These are phyloP conservation scores for Aeschynomene evenia DNA, from an alignment of 306 rosid genomes.

Conservation along the genomic window DNA sequence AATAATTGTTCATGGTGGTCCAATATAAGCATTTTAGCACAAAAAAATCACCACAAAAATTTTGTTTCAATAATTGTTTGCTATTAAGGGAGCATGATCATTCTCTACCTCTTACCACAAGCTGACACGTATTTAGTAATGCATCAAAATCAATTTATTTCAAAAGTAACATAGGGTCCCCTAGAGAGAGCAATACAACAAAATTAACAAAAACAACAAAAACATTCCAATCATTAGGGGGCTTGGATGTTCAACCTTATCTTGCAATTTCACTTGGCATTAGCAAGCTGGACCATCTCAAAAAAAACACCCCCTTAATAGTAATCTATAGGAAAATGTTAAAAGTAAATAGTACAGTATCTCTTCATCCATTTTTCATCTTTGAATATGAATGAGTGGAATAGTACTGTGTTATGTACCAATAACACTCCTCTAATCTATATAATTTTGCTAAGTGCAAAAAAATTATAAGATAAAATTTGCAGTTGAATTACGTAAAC, in stretches of 20 bases:
- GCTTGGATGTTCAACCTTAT: slow-evolving; percentile 47
- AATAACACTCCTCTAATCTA: too few relatives aligned
- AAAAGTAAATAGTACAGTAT: too few relatives aligned
- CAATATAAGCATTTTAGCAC: slow-evolving; percentile 5
- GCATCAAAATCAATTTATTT: slow-evolving; percentile 31
- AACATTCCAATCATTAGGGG: slow-evolving; percentile 37
- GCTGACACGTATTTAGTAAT: slow-evolving; percentile 26
- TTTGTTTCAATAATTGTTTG: slow-evolving; percentile 1
- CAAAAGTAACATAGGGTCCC: background rate
- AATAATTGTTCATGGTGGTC: slow-evolving; percentile 17
- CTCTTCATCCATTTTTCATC: too few relatives aligned
- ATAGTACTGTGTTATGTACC: too few relatives aligned
- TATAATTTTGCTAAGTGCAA: background rate
- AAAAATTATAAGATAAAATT: background rate
- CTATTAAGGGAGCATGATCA: slow-evolving; percentile 19
- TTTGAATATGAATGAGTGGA: too few relatives aligned
- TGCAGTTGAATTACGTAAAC: too few relatives aligned
- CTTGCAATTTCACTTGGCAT: slow-evolving; percentile 38
- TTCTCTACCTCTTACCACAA: slow-evolving; percentile 4
- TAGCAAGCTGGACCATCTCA: slow-evolving; percentile 67
- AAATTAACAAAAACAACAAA: slow-evolving; percentile 28
- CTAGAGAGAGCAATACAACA: slow-evolving; percentile 6
- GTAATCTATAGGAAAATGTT: too few relatives aligned
- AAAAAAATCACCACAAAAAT: background rate
- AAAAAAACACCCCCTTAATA: slow-evolving; percentile 26